phyloP scores from a whole-genome alignment of 495 filamentous ascomycete genomes.

The Aspergillus biplanus region DNA sequence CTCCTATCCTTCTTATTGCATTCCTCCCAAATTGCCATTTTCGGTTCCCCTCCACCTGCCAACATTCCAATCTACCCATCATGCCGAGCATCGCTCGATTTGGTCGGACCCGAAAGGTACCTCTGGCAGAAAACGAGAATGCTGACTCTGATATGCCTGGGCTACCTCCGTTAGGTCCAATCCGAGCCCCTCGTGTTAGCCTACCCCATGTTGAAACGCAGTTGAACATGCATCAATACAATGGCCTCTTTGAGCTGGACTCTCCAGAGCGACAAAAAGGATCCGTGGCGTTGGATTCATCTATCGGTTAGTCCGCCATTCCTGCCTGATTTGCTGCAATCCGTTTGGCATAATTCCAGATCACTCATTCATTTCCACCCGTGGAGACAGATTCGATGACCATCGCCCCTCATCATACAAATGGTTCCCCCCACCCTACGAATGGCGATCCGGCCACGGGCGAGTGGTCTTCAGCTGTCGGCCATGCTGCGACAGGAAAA shows the following conservation, averaged over 20 bases:
- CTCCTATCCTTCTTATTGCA: constrained; percentile 6
- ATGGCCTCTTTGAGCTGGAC: constrained; percentile 39
- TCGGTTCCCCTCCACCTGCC: constrained; percentile 6
- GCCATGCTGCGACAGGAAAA: constrained; percentile 81
- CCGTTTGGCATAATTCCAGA: background rate
- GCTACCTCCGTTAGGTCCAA: constrained; percentile 27
- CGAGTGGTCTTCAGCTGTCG: constrained; percentile 77
- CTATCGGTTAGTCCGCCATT: constrained; percentile 24
- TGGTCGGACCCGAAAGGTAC: constrained; percentile 33
- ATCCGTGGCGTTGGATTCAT: constrained; percentile 13
- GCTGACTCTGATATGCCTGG: constrained; percentile 34
- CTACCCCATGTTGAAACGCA: constrained; percentile 49
- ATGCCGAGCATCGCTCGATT: constrained; percentile 37
- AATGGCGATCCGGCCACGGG: constrained; percentile 37
- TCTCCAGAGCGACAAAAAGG: constrained; percentile 26
- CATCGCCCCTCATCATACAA: constrained; percentile 23
- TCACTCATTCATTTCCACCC: constrained; percentile 7
- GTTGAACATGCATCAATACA: constrained; percentile 52
- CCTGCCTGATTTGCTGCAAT: background rate
- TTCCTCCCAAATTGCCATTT: constrained; percentile 14
- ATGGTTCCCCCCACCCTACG: constrained; percentile 30
- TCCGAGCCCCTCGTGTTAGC: constrained; percentile 43
- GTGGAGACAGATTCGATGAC: constrained; percentile 29
- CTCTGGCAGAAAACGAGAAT: constrained; percentile 29
- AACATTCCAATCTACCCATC: constrained; percentile 16